Conservation (phyloP, 345 rosid species). For the Brassica incana region DNA sequence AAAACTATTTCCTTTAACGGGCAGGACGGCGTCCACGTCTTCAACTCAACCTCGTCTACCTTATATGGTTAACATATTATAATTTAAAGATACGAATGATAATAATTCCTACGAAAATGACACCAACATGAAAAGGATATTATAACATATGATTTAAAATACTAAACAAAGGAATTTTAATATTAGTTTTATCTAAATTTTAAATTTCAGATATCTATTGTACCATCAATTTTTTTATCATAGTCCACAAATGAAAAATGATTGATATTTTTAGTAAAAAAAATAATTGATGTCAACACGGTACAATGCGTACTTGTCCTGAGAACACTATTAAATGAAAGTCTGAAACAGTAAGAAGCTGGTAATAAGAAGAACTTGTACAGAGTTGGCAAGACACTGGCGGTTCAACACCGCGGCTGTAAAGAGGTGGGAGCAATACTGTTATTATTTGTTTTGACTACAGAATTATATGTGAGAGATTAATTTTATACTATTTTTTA, state of each 20-base stretch:
- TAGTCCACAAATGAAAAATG: neutral
- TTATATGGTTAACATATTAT: neutral
- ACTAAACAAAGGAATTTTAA: neutral
- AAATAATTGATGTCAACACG: neutral
- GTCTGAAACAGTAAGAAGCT: neutral
- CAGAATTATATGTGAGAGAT: too few relatives aligned
- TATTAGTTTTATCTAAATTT: neutral
- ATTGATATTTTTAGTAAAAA: too few relatives aligned
- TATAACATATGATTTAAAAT: neutral
- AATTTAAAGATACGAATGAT: neutral
- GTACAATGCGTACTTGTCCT: neutral
- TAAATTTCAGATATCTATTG: neutral
- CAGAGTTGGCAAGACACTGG: neutral
- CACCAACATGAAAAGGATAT: neutral
- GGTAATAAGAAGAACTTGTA: neutral
- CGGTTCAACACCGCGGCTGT: too few relatives aligned
- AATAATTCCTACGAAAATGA: neutral
- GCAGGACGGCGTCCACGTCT: conserved; percentile 23
- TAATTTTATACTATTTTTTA: too few relatives aligned
- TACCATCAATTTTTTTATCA: neutral
- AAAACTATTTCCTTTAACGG: neutral
- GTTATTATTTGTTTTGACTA: too few relatives aligned
- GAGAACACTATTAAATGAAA: neutral
- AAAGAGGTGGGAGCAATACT: neutral
- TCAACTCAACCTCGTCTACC: neutral